These are phyloP conservation scores for Ogataea nakhonphanomensis DNA, from an alignment of 805 yeast genomes.

Conservation along the genomic window DNA sequence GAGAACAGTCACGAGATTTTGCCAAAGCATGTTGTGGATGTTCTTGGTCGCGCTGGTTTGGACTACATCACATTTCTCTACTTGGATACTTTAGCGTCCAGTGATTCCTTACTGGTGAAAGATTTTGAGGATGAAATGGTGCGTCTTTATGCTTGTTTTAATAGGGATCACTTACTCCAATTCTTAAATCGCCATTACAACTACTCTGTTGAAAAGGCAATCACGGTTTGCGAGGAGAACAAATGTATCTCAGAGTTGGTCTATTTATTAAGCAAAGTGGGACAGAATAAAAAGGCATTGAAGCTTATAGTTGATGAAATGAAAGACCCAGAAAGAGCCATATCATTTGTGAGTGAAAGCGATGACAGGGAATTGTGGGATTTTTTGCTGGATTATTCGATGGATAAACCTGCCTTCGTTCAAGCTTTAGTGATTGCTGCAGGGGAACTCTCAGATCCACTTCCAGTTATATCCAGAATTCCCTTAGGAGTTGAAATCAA, in stretches of 20 bases:
- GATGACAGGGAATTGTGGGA: slow-evolving; percentile 82
- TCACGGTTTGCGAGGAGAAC: slow-evolving; percentile 55
- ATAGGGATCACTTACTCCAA: slow-evolving; percentile 50
- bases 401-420: slow-evolving; percentile 72
- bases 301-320: slow-evolving; percentile 71
- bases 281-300: slow-evolving; percentile 74
- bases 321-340: slow-evolving; percentile 76
- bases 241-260: slow-evolving; percentile 69
- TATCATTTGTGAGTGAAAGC: slow-evolving; percentile 65
- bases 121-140: slow-evolving; percentile 68
- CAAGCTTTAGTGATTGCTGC: slow-evolving; percentile 67
- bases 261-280: slow-evolving; percentile 75
- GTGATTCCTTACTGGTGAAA: slow-evolving; percentile 53
- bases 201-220: slow-evolving; percentile 67
- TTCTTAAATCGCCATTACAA: slow-evolving; percentile 59
- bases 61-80: slow-evolving; percentile 60
- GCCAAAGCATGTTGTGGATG: slow-evolving; percentile 48
- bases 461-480: slow-evolving; percentile 63
- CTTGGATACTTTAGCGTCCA: slow-evolving; percentile 52
- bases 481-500: slow-evolving; percentile 59
- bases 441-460: slow-evolving; percentile 63
- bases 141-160: slow-evolving; percentile 59
- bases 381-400: slow-evolving; percentile 64
- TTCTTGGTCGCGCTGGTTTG: slow-evolving; percentile 42
- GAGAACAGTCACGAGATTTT: slow-evolving; percentile 62